These are phyloP conservation scores for Pyricularia sp. DNA, from an alignment of 2,329 filamentous ascomycete genomes.

Conservation along the genomic window DNA sequence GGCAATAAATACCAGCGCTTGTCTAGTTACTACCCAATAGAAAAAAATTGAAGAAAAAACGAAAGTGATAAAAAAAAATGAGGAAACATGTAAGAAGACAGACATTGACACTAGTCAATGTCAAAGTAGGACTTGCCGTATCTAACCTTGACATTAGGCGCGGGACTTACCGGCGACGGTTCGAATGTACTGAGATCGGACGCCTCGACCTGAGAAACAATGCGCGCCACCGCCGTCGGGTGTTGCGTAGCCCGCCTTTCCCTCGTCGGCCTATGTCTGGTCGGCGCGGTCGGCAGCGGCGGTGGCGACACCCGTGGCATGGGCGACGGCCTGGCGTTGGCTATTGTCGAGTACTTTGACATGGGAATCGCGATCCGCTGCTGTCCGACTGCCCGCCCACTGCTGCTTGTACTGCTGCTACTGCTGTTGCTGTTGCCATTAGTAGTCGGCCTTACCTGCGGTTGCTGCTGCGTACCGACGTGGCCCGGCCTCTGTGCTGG, in stretches of 20 bases:
- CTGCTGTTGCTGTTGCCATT: not conserved
- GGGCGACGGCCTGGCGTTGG: not conserved
- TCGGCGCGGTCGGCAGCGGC: not conserved
- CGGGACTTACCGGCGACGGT: not conserved
- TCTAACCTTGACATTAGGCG: not conserved
- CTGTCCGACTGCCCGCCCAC: not conserved
- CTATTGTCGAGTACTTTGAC: not conserved
- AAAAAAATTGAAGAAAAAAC: too few relatives aligned
- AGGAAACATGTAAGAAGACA: not conserved
- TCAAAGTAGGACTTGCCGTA: not conserved
- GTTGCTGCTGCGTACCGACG: not conserved
- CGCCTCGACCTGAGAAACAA: not conserved
- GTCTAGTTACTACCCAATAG: too few relatives aligned
- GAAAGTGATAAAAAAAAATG: not conserved
- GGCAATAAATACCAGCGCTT: too few relatives aligned
- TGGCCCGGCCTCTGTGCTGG: not conserved
- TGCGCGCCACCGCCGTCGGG: not conserved
- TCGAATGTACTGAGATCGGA: not conserved
- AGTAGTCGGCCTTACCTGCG: not conserved
- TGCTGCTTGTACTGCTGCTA: not conserved
- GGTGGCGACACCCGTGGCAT: not conserved
- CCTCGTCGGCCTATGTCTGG: not conserved
- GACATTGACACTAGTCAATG: not conserved
- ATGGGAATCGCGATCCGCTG: not conserved
- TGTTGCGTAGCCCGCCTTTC: not conserved